Base-by-base conservation (phyloP, 2,329 filamentous ascomycete species). In the Cladosporium phlei region DNA sequence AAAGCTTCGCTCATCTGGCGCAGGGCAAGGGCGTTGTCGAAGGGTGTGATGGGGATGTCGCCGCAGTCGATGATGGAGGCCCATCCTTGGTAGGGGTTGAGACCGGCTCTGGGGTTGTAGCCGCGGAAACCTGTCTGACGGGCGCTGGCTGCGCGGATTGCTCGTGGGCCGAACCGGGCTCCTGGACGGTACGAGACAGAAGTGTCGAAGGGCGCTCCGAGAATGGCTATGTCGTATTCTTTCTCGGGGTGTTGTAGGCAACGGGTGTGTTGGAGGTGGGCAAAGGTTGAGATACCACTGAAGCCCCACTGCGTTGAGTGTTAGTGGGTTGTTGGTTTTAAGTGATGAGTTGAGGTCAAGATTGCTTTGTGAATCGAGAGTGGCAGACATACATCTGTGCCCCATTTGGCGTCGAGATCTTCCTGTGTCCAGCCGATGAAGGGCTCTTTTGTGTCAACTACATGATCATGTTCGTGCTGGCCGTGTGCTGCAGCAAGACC, bases 11-110 rank as follows among this genome's bases (percentile, higher is more conserved):
- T 86, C 88, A 95, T 95, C 68, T 95, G 90, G 34, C 76, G 73
- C 45, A 90, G 71, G 0, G 90, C 90, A 12, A 95, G 73, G 1
- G 74, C 80, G 64, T 95, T 95, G 70, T 95, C 88, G 57, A 94
- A 84, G 0, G 89, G 89, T 0, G 85, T 87, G 55, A 94, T 75
- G 21, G 90, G 88, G 47, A 95, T 88, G 63, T 95, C 90, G 37
- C 90, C 90, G 65, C 90, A 96, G 71, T 96, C 90, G 40, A 91
- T 73, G 49, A 95, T 80, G 29, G 72, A 80, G 1, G 86, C 85
- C 85, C 86, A 91, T 46, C 78, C 84, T 30, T 73, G 72, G 69
- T 93, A 95, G 0, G 90, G 88, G 66, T 95, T 96, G 55, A 95
- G 77, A 29, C 76, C 77, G 2, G 88, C 88, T 17, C 88, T 82